Percentiles rank a stretch among this genome's conserved stretches.
Evolutionary conservation across 805 yeast genomes (phyloP).

Genomic region (Metschnikowia noctiluminum): DNA sequence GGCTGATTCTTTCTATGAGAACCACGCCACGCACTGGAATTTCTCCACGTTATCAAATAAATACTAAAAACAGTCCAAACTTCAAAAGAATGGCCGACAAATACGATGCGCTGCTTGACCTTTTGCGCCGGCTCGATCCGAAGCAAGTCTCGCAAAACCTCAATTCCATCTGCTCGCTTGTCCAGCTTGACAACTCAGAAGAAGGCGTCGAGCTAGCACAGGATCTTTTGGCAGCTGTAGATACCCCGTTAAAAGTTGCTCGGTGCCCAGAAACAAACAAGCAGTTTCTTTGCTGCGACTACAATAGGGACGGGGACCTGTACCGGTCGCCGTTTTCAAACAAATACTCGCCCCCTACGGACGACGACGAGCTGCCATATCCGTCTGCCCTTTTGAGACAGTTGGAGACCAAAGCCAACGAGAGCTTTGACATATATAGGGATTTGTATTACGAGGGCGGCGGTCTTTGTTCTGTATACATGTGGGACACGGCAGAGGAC

Average conservation of each 20-base stretch:
- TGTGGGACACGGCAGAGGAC: slow-evolving; percentile 82
- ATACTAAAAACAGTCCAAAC: background rate
- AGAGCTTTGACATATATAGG: slow-evolving; percentile 86
- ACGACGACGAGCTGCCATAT: slow-evolving; percentile 55
- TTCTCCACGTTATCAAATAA: too few species aligned
- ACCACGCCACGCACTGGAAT: too few species aligned
- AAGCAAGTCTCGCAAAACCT: slow-evolving; percentile 46
- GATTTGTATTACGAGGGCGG: slow-evolving; percentile 90
- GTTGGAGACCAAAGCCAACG: slow-evolving; percentile 79
- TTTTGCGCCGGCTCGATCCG: slow-evolving; percentile 74
- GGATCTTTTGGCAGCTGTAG: slow-evolving; percentile 82
- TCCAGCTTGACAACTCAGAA: slow-evolving; percentile 22
- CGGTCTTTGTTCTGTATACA: slow-evolving; percentile 81
- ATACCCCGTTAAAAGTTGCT: slow-evolving; percentile 65
- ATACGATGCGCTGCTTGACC: slow-evolving; percentile 75
- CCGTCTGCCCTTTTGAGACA: slow-evolving; percentile 68
- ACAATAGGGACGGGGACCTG: slow-evolving; percentile 92
- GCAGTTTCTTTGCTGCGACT: slow-evolving; percentile 82
- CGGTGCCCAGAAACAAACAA: slow-evolving; percentile 56
- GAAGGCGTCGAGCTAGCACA: slow-evolving; percentile 64
- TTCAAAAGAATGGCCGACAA: slow-evolving; percentile 32
- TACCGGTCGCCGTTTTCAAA: slow-evolving; percentile 91
- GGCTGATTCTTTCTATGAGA: too few species aligned
- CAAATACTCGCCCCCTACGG: slow-evolving; percentile 51
- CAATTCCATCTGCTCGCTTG: slow-evolving; percentile 47